Evolutionary conservation across 495 filamentous ascomycete genomes (phyloP), one percentile per base, ranked within the genome.

Genomic region (Cercophora newfieldiana): DNA sequence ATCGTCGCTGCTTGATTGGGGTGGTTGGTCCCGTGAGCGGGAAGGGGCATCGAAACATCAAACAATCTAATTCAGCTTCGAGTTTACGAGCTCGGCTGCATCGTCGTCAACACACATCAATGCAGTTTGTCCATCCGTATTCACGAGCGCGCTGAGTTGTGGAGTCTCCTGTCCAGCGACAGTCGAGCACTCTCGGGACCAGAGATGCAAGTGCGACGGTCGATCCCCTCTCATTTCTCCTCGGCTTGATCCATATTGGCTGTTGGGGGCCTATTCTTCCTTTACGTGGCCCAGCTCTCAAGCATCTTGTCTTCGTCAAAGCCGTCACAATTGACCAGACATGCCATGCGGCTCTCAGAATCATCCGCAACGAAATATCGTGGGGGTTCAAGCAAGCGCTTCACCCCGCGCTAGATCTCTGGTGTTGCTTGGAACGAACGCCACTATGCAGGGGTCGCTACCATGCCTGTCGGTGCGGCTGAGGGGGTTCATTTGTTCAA

Each of bases 191-290:
- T 44, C 37, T 44, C 37, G 37, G 37, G 37, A 44, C 10, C 10
- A 44, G 12, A 44, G 10, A 44, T 44, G 37, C 10, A 16, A 44
- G 37, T 14, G 37, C 18, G 37, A 44, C 37, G 37, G 37, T 44
- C 37, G 18, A n/a, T n/a, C n/a, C 37, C 37, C 37, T 55, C 51
- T 55, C 51, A 55, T 55, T 26, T 53, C 50, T 53, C 51, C 14
- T 55, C 21, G 22, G 14, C 51, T 55, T 55, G 51, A 26, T 24
- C 51, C 51, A 5, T 26, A 4, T 55, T 55, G 21, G n/a, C 22
- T 24, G 14, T 55, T 28, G 44, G 16, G 16, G 7, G n/a, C n/a
- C n/a, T 49, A 8, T 8, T 7, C 44, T 19, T 49, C 16, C 21
- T 49, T 8, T 49, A 7, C 44, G 44, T 49, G n/a, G n/a, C n/a